These are phyloP conservation scores for Phoma herbarum DNA, from an alignment of 2,329 filamentous ascomycete genomes.

Conservation along the genomic window DNA sequence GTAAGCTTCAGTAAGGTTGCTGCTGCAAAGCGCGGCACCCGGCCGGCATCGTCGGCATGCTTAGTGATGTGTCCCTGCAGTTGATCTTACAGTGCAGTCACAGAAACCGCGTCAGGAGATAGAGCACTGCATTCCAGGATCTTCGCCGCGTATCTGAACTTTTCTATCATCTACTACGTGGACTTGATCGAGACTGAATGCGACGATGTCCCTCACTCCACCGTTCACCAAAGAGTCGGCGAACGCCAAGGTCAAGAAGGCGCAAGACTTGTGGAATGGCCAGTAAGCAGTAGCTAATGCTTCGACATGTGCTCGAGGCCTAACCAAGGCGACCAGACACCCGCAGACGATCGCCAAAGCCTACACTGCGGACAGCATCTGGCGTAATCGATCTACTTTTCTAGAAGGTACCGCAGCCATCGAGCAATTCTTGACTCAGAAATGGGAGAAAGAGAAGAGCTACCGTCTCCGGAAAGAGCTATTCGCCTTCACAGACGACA, in stretches of 20 bases:
- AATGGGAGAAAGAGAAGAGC: constrained; percentile 76
- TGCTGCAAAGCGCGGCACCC: not conserved
- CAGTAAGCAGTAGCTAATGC: constrained; percentile 58
- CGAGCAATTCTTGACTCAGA: constrained; percentile 71
- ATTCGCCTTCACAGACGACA: constrained; percentile 77
- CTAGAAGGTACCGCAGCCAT: constrained; percentile 74
- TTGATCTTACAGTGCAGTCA: not conserved
- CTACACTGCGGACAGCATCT: constrained; percentile 79
- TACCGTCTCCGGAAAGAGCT: constrained; percentile 85
- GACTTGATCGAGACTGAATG: not conserved
- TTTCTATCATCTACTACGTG: not conserved
- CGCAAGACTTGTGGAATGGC: constrained; percentile 85
- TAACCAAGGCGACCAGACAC: constrained; percentile 58
- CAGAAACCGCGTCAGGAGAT: not conserved
- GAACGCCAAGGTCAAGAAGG: constrained; percentile 79
- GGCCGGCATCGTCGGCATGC: constrained; percentile 10
- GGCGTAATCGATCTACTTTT: constrained; percentile 80
- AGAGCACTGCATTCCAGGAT: not conserved
- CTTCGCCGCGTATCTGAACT: too few relatives aligned
- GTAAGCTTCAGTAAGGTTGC: not conserved
- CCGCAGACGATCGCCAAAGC: constrained; percentile 72
- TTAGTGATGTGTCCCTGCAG: not conserved
- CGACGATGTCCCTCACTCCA: constrained; percentile 62
- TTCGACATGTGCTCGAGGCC: not conserved
- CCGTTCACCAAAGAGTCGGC: constrained; percentile 81